A percentile compares a stretch with the other conserved stretches of the same genome.
phyloP scores from a whole-genome alignment of 257 asterid genomes.

The Scutellaria baicalensis region DNA sequence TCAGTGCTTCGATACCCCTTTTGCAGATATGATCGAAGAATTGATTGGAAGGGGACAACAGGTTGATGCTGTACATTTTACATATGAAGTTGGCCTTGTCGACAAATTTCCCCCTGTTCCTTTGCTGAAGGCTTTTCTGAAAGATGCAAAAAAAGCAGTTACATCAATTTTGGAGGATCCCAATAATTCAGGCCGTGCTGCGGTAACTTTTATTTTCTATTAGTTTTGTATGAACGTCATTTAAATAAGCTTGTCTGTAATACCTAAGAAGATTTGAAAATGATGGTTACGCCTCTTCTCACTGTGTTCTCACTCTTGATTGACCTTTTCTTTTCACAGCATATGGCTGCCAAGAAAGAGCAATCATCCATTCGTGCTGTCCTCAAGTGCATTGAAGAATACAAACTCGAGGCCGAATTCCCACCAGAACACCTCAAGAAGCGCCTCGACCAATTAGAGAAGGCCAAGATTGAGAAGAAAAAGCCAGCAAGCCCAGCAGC shows the following conservation, averaged over 20 bases:
- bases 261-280: background rate
- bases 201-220: conserved; percentile 43
- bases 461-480: conserved; percentile 70
- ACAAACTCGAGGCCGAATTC: conserved; percentile 82
- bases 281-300: background rate
- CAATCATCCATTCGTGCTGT: conserved; percentile 95
- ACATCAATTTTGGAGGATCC: conserved; percentile 73
- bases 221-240: no score
- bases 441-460: conserved; percentile 86
- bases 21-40: conserved; percentile 90
- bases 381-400: conserved; percentile 88
- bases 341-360: conserved; percentile 93
- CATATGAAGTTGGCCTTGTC: conserved; percentile 84
- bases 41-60: conserved; percentile 94
- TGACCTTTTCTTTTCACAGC: conserved; percentile 31
- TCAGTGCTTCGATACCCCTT: conserved; percentile 23
- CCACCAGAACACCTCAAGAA: conserved; percentile 82
- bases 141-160: conserved; percentile 84
- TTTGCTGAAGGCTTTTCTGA: conserved; percentile 80
- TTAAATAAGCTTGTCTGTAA: no score
- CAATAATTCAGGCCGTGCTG: conserved; percentile 85
- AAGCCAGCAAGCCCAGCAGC: conserved; percentile 87
- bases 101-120: conserved; percentile 94
- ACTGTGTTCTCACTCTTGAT: background rate
- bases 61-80: conserved; percentile 98